These are phyloP conservation scores for Phytophthora aleatoria DNA, from an alignment of 352 stramenopile genomes.

Conservation along the genomic window DNA sequence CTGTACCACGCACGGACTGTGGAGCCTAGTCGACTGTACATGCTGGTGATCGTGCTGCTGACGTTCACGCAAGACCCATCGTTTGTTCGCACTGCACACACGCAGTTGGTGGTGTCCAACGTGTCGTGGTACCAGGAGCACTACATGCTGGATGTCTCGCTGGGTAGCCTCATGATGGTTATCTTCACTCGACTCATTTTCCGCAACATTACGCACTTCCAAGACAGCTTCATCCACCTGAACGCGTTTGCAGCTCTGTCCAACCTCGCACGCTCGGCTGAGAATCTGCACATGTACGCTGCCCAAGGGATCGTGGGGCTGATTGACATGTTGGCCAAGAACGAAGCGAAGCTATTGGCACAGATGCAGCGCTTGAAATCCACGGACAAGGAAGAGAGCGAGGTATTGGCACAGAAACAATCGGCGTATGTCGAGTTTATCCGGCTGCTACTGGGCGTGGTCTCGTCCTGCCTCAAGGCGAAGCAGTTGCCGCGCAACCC, in stretches of 20 bases:
- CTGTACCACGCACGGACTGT: constrained; percentile 70
- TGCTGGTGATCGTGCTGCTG: constrained; percentile 74
- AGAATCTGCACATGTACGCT: constrained; percentile 77
- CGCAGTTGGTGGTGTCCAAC: constrained; percentile 56
- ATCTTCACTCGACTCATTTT: constrained; percentile 79
- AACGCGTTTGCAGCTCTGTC: constrained; percentile 76
- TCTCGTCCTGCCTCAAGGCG: constrained; percentile 70
- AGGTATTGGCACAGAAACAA: constrained; percentile 58
- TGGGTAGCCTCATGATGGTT: constrained; percentile 78
- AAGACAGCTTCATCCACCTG: constrained; percentile 80
- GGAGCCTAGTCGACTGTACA: constrained; percentile 69
- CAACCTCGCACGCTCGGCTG: constrained; percentile 72
- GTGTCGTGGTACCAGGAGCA: constrained; percentile 82
- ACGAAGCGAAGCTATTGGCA: constrained; percentile 60
- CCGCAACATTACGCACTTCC: constrained; percentile 81
- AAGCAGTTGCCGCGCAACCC: constrained; percentile 73
- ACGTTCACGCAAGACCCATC: constrained; percentile 64
- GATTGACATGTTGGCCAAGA: constrained; percentile 80
- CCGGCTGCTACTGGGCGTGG: constrained; percentile 63
- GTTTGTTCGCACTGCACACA: constrained; percentile 72
- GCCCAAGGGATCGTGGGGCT: constrained; percentile 70
- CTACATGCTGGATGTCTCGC: constrained; percentile 77
- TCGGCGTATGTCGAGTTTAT: constrained; percentile 82
- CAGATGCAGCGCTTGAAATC: constrained; percentile 48
- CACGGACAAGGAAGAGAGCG: constrained; percentile 41